These are phyloP conservation scores for Penicillium sp. DNA, from an alignment of 2,329 filamentous ascomycete species.

Conservation along the genomic window DNA sequence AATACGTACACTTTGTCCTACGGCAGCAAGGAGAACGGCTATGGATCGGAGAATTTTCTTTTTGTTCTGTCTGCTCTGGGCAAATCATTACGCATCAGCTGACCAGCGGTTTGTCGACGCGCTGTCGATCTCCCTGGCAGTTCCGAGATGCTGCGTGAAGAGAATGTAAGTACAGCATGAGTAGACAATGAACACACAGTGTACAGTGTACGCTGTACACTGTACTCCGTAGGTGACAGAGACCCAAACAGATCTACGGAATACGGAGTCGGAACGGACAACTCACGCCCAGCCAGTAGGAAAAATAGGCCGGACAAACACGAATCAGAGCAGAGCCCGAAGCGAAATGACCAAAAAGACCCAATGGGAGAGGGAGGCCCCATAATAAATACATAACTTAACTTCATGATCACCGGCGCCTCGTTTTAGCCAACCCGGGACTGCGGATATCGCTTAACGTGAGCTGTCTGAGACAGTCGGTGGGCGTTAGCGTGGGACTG, in stretches of 20 bases:
- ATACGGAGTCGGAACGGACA: too few relatives aligned
- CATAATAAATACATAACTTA: background rate
- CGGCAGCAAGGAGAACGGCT: background rate
- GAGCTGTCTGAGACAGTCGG: slow-evolving; percentile 3
- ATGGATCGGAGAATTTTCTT: slow-evolving; percentile 8
- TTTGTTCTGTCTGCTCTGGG: background rate
- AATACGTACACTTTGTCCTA: background rate
- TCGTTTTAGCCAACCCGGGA: slow-evolving; percentile 6
- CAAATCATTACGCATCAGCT: background rate
- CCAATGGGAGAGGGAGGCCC: background rate
- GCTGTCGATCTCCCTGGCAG: slow-evolving; percentile 4
- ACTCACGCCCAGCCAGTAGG: background rate
- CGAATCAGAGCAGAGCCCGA: background rate
- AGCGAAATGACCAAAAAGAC: background rate
- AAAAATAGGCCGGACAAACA: background rate
- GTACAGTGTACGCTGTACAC: too few relatives aligned
- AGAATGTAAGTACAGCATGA: too few relatives aligned
- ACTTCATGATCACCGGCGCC: background rate
- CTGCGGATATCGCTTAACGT: background rate
- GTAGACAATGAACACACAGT: too few relatives aligned
- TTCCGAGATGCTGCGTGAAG: background rate
- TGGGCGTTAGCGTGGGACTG: background rate
- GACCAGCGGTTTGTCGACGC: slow-evolving; percentile 3
- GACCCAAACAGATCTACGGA: background rate
- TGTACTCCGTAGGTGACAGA: too few relatives aligned